Evolutionary conservation across 441 rosid species (phyloP).

Genomic region (Euphorbia neoarborescens): DNA sequence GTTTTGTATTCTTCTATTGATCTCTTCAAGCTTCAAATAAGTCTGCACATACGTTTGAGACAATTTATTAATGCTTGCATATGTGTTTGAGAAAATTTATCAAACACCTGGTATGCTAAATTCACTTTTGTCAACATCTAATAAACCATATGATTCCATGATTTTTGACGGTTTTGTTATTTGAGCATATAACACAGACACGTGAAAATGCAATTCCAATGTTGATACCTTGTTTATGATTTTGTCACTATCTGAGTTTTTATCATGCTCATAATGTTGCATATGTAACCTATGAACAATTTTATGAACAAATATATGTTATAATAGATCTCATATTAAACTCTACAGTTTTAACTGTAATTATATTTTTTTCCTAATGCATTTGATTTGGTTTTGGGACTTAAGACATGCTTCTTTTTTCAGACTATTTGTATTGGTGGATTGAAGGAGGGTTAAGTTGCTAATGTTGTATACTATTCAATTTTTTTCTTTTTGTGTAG

Average conservation of each 20-base stretch:
- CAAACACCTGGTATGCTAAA: too few relatives aligned
- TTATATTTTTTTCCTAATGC: neutral
- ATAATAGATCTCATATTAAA: neutral
- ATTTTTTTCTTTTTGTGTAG: neutral
- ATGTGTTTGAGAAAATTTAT: too few relatives aligned
- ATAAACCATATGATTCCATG: neutral
- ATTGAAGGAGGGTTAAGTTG: neutral
- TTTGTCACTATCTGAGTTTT: neutral
- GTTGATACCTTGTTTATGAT: neutral
- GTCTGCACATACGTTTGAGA: too few relatives aligned
- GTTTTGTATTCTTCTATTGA: too few relatives aligned
- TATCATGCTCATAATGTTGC: neutral
- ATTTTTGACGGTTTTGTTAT: neutral
- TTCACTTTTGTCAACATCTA: neutral
- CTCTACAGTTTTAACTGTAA: neutral
- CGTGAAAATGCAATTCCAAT: neutral
- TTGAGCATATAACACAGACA: neutral
- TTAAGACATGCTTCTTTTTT: neutral
- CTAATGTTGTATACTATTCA: neutral
- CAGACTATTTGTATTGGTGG: neutral
- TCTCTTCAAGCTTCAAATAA: too few relatives aligned
- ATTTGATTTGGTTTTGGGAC: neutral
- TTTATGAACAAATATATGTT: neutral
- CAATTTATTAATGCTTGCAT: too few relatives aligned
- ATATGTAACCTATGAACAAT: neutral